Conservation (phyloP, 2,329 filamentous ascomycete genomes). For the Akanthomyces muscarius region DNA sequence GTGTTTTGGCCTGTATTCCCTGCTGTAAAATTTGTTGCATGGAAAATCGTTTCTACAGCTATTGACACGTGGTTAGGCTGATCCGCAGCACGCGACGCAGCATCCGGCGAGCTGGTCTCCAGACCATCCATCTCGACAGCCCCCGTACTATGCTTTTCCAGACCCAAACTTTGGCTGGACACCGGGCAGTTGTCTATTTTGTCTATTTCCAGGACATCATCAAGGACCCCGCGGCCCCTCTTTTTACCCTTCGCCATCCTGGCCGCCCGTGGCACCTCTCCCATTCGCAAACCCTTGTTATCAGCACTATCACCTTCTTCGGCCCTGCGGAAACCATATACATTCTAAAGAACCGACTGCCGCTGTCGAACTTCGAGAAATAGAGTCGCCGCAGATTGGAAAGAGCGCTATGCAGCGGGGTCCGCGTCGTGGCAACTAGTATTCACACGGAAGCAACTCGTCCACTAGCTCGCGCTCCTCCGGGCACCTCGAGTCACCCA, state of each 20-base stretch:
- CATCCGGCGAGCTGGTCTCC: background rate
- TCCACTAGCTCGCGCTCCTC: conserved; percentile 15
- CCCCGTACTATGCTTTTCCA: background rate
- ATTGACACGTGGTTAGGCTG: background rate
- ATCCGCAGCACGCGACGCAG: background rate
- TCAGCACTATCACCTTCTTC: background rate
- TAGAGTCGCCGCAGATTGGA: background rate
- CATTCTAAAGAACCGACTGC: background rate
- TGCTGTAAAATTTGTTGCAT: background rate
- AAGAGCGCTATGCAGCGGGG: conserved; percentile 2
- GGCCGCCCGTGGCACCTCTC: background rate
- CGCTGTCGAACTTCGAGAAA: background rate
- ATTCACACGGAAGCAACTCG: conserved; percentile 16
- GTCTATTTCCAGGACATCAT: background rate
- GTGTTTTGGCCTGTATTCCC: background rate
- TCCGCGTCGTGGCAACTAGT: conserved; percentile 16
- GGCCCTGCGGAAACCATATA: background rate
- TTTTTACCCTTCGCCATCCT: background rate
- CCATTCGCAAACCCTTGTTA: background rate
- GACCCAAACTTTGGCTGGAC: background rate
- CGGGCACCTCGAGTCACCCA: background rate
- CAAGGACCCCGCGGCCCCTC: background rate
- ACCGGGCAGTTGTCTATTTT: background rate
- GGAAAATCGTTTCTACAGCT: background rate
- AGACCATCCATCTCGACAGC: background rate